Conservation (phyloP, 768 basidiomycete genomes). For the Terana coerulea region DNA sequence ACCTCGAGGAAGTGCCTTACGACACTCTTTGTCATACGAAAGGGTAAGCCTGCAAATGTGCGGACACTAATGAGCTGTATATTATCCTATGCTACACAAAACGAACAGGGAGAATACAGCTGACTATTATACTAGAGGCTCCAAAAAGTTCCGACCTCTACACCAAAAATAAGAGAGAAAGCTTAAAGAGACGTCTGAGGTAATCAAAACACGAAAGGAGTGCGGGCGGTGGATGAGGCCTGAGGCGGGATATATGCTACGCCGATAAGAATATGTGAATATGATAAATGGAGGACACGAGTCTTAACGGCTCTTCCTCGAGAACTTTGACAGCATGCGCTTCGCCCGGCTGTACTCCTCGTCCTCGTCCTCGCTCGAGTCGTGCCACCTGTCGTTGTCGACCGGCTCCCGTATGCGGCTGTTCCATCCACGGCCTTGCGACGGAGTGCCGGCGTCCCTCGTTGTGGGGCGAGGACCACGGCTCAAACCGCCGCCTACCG, state of each 20-base stretch:
- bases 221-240: too few species aligned
- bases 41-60: too few species aligned
- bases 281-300: background rate
- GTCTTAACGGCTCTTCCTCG: constrained; percentile 26
- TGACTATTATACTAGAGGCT: too few species aligned
- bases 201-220: background rate
- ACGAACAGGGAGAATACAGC: too few species aligned
- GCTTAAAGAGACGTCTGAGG: background rate
- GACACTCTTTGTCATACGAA: too few species aligned
- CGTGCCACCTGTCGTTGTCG: constrained; percentile 54
- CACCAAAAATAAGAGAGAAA: background rate
- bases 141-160: background rate
- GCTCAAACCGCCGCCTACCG: constrained; percentile 14
- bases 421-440: constrained; percentile 21
- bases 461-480: constrained; percentile 18
- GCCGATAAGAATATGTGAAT: too few species aligned
- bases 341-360: constrained; percentile 60
- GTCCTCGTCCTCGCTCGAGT: constrained; percentile 72
- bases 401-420: constrained; percentile 15
- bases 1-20: too few species aligned
- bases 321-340: constrained; percentile 44
- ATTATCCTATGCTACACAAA: too few species aligned
- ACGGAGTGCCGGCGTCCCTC: constrained; percentile 15
- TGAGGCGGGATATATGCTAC: too few species aligned
- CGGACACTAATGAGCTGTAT: too few species aligned